Base-by-base conservation (phyloP, 176 grass and related monocot genomes). In the Ensete glaucum region DNA sequence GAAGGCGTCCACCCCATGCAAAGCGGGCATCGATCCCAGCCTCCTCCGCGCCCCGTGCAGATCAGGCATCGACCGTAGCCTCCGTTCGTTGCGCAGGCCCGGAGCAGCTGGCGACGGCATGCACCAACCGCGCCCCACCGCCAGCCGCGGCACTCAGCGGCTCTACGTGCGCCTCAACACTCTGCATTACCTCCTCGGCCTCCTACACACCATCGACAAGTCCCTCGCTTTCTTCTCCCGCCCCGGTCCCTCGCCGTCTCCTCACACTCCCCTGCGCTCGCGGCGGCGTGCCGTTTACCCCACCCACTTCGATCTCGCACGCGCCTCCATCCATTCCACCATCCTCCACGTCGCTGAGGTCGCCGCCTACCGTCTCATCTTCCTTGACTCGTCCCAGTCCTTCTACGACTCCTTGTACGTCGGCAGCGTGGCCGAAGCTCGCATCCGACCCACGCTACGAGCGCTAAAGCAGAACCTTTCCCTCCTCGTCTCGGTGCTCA, bases 91-190 rank as follows among this genome's bases (percentile, higher is more conserved):
- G 17, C 57, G 23, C 52, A 22, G 50, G 53, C 2, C 49, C 1
- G 49, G 49, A 6, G 75, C 60, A 50, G 74, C 34, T 8, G 74
- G 57, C 17, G 84, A 89, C 77, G 88, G 88, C n/a, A 57, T 53
- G 3, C 81, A 82, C 79, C 79, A 73, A 53, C 95, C 88, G 8
- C 84, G 88, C 1, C 90, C 95, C 19, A 93, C 88, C 65, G 90
- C 87, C 29, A 98, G 90, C 81, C 95, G 90, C 0, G 94, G 90
- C 78, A 98, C 90, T n/a, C 90, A 98, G 74, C 88, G 94, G 8
- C 86, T 98, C 49, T 93, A 93, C 76, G 81, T 93, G 58, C 90
- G 95, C 29, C 82, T 98, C 78, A 98, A 98, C 84, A 98, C 90
- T 17, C 88, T 98, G 48, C 90, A 98, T 64, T 91, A 87, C 69